Base-by-base conservation (phyloP, 352 stramenopile genomes). In the Thalassiosira mediterranea region DNA sequence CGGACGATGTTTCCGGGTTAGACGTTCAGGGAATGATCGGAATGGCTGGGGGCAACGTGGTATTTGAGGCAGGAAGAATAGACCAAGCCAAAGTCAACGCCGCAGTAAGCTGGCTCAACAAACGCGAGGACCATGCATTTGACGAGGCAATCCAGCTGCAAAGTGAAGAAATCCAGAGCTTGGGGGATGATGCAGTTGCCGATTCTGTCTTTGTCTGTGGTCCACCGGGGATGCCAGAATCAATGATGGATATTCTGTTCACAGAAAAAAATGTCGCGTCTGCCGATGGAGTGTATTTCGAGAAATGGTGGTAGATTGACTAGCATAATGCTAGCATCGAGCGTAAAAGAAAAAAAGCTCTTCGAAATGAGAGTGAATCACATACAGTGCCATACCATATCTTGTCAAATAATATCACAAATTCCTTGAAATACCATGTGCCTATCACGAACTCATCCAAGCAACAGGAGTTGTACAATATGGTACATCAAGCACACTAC, bases 301-400 rank as follows among this genome's bases (percentile, higher is more conserved):
- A 86, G 58, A 79, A 82, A 46, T 86, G 77, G 77, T 86, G 77
- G 77, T 86, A 28, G 78, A 59, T 44, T 62, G 53, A 44, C 15
- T 44, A n/a, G n/a, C n/a, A n/a, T n/a, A n/a, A n/a, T n/a, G n/a
- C n/a, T n/a, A n/a, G n/a, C n/a, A n/a, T n/a, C n/a, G n/a, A n/a
- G n/a, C n/a, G n/a, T n/a, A n/a, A n/a, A n/a, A n/a, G n/a, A n/a
- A n/a, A n/a, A n/a, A n/a, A n/a, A n/a, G n/a, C n/a, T n/a, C n/a
- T n/a, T n/a, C n/a, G n/a, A n/a, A n/a, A n/a, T n/a, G n/a, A n/a
- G n/a, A n/a, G n/a, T n/a, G n/a, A n/a, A n/a, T n/a, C n/a, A n/a
- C n/a, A n/a, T n/a, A n/a, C n/a, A n/a, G n/a, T n/a, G n/a, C n/a
- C n/a, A n/a, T n/a, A n/a, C n/a, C n/a, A n/a, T n/a, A n/a, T n/a